A percentile compares a stretch with the other conserved stretches of the same genome.
Evolutionary conservation across 148 eudicot species (phyloP).

Genomic region (Silene uniflora): DNA sequence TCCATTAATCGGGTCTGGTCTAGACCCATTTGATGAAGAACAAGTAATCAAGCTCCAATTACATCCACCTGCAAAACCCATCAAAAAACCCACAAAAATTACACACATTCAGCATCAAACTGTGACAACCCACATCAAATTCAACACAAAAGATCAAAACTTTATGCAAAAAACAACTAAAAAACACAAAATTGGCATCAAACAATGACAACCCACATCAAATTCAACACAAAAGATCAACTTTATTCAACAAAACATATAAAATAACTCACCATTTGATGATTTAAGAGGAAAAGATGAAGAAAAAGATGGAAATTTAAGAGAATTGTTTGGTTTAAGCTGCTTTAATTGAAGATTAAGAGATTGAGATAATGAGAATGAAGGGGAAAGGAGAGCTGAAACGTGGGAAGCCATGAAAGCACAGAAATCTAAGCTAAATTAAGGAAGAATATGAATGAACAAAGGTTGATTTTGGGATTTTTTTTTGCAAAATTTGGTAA

Average conservation of each 20-base stretch:
- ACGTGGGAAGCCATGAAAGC: slow-evolving; percentile 54
- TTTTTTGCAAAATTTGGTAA: too few species aligned
- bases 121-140: slow-evolving; percentile 3
- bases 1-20: slow-evolving; percentile 40
- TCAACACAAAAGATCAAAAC: slow-evolving; percentile 17
- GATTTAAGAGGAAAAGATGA: slow-evolving; percentile 2
- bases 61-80: slow-evolving; percentile 34
- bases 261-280: slow-evolving; percentile 2
- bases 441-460: background rate
- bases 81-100: slow-evolving; percentile 13
- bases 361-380: slow-evolving; percentile 34
- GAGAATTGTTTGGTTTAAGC: slow-evolving; percentile 8
- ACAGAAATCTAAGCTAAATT: background rate
- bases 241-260: background rate
- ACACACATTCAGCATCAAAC: background rate
- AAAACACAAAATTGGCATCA: too few species aligned
- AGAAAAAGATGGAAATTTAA: slow-evolving; percentile 21
- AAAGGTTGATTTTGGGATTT: background rate
- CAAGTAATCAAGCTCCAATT: slow-evolving; percentile 44
- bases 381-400: slow-evolving; percentile 32
- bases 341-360: slow-evolving; percentile 25
- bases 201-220: background rate
- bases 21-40: slow-evolving; percentile 51
- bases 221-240: background rate
- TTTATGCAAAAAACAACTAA: background rate